These are phyloP conservation scores for Cryptosporidium muris DNA, from an alignment of 169 alveolate genomes.

Conservation along the genomic window DNA sequence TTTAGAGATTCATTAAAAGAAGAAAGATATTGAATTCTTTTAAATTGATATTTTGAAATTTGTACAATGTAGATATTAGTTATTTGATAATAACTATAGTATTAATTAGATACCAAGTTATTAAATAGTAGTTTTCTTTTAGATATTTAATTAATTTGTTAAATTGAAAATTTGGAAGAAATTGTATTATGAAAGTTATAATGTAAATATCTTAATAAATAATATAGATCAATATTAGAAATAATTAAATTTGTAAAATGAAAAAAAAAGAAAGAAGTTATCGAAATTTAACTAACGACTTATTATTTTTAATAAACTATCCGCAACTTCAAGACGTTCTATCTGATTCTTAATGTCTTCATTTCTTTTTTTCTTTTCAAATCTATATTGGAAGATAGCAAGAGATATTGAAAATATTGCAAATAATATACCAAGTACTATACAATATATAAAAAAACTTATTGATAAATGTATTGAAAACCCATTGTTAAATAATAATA, in stretches of 20 bases:
- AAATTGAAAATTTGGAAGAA: conserved; percentile 8
- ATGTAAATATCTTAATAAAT: too few species aligned
- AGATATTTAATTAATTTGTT: neutral
- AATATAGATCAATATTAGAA: too few species aligned
- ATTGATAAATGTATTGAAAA: conserved; percentile 27
- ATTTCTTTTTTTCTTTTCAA: conserved; percentile 3
- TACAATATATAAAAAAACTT: conserved; percentile 17
- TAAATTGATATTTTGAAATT: too few species aligned
- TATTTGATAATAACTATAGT: conserved; percentile 1
- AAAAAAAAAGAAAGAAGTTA: too few species aligned
- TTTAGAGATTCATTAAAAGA: conserved; percentile 90
- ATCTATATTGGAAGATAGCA: conserved; percentile 52
- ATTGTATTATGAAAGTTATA: too few species aligned
- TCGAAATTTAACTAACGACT: neutral
- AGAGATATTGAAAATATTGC: conserved; percentile 9
- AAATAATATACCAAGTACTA: conserved; percentile 38
- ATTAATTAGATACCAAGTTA: neutral
- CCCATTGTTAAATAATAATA: neutral
- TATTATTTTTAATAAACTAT: too few species aligned
- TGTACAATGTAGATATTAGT: neutral
- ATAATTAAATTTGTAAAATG: too few species aligned
- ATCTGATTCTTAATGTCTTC: conserved; percentile 35
- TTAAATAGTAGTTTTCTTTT: neutral
- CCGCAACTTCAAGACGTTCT: conserved; percentile 3
- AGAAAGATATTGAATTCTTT: conserved; percentile 82